phyloP scores from a whole-genome alignment of 345 rosid genomes.

The Lumnitzera racemosa region DNA sequence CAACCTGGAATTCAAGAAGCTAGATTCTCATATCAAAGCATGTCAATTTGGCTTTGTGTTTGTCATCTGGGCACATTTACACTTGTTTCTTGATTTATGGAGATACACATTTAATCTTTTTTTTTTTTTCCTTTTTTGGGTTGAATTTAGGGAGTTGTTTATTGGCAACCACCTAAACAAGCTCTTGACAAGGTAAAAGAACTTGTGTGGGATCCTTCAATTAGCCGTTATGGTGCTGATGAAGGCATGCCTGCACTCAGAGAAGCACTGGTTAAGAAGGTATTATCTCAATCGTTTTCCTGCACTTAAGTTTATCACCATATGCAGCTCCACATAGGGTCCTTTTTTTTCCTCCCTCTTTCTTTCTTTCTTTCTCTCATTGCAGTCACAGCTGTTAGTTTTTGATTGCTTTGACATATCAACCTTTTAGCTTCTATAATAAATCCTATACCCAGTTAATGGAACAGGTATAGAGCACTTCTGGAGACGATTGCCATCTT shows the following conservation, averaged over 20 bases:
- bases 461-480: too few species aligned
- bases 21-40: too few species aligned
- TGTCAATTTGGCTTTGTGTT: not conserved
- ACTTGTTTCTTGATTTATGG: too few species aligned
- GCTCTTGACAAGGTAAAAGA: conserved; percentile 80
- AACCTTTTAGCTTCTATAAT: too few species aligned
- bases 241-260: conserved; percentile 86
- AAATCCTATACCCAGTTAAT: too few species aligned
- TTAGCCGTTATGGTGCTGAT: conserved; percentile 85
- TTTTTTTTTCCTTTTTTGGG: not conserved
- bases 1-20: too few species aligned
- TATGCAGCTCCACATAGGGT: too few species aligned
- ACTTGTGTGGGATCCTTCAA: conserved; percentile 60
- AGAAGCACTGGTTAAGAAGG: conserved; percentile 62
- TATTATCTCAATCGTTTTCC: conserved; percentile 13
- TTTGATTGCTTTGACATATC: too few species aligned
- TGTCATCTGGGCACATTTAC: conserved; percentile 1
- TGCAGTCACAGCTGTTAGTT: too few species aligned
- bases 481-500: too few species aligned
- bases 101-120: not conserved
- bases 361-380: too few species aligned
- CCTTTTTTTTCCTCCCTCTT: too few species aligned
- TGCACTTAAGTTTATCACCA: not conserved
- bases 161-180: conserved; percentile 84
- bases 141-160: conserved; percentile 65